Evolutionary conservation across 1,284 basidiomycete genomes (phyloP).

Genomic region (Cryptococcus amylolentus): DNA sequence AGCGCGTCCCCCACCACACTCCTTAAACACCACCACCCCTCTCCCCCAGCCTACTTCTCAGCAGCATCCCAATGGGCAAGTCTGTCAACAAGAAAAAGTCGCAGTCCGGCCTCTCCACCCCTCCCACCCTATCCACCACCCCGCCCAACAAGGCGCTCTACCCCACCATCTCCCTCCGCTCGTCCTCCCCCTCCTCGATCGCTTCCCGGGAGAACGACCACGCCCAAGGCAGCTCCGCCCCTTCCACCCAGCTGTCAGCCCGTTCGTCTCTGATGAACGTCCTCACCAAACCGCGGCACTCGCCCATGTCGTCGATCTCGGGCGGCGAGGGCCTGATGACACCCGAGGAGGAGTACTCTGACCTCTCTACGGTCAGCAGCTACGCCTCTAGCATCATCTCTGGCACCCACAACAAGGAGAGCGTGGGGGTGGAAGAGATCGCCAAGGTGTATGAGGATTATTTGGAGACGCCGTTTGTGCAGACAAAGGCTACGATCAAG

Average conservation of each 20-base stretch:
- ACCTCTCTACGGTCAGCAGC: constrained; percentile 38
- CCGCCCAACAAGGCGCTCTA: constrained; percentile 12
- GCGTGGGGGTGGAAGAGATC: constrained; percentile 23
- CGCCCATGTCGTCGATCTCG: constrained; percentile 6
- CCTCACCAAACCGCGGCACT: constrained; percentile 30
- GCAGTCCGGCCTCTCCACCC: constrained; percentile 14
- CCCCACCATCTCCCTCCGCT: constrained; percentile 13
- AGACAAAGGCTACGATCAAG: constrained; percentile 38
- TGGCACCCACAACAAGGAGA: constrained; percentile 7
- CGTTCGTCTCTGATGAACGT: constrained; percentile 37
- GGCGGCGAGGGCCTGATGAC: constrained; percentile 19
- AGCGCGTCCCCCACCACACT: too few relatives aligned
- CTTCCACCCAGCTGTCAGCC: constrained; percentile 12
- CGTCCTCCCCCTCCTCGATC: constrained; percentile 12
- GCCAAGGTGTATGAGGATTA: constrained; percentile 42
- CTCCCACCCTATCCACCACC: constrained; percentile 17
- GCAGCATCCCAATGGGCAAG: constrained; percentile 6
- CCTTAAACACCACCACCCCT: not conserved
- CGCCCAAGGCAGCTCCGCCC: too few relatives aligned
- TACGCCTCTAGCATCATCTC: constrained; percentile 31
- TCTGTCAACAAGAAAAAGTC: constrained; percentile 1
- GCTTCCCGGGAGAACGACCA: not conserved
- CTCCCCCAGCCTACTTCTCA: not conserved
- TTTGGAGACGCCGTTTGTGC: constrained; percentile 38
- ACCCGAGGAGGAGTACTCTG: constrained; percentile 31